A percentile compares a stretch with the other conserved stretches of the same genome.
These are phyloP conservation scores for Penstemon newberryi DNA, from an alignment of 257 asterid genomes.

Conservation along the genomic window DNA sequence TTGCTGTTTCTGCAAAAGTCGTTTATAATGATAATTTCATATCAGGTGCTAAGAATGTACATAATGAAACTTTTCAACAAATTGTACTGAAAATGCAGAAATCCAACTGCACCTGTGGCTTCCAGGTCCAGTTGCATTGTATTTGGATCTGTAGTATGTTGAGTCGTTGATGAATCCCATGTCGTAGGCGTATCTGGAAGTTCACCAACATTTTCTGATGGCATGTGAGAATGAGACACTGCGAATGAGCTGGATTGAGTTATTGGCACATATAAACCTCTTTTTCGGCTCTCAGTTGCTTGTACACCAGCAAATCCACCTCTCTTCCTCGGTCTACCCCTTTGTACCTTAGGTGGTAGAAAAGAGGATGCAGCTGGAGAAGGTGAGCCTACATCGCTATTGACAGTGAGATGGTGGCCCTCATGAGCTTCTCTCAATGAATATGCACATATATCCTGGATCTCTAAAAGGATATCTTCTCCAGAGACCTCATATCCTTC, in stretches of 20 bases:
- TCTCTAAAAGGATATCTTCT: slow-evolving; percentile 60
- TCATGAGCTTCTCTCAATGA: slow-evolving; percentile 66
- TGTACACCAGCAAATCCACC: slow-evolving; percentile 46
- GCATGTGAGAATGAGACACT: slow-evolving; percentile 38
- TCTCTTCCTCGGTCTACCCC: slow-evolving; percentile 72
- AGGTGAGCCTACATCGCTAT: slow-evolving; percentile 44
- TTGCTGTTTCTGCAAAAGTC: slow-evolving; percentile 39
- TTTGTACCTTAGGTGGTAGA: slow-evolving; percentile 49
- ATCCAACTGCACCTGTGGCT: slow-evolving; percentile 35
- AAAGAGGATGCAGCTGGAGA: slow-evolving; percentile 37
- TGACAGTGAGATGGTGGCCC: slow-evolving; percentile 53
- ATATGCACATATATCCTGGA: slow-evolving; percentile 64
- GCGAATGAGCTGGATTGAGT: slow-evolving; percentile 38
- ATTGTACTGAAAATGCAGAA: background rate
- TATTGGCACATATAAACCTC: slow-evolving; percentile 35
- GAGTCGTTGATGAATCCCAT: slow-evolving; percentile 50
- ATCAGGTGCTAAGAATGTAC: slow-evolving; percentile 10
- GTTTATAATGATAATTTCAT: background rate
- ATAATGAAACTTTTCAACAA: slow-evolving; percentile 10
- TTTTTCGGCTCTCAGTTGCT: slow-evolving; percentile 42
- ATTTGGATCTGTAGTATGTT: slow-evolving; percentile 39
- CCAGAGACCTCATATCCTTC: slow-evolving; percentile 51
- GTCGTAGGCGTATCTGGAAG: slow-evolving; percentile 49
- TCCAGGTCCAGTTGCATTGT: slow-evolving; percentile 44
- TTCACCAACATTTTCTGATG: slow-evolving; percentile 38